A percentile compares a stretch with the other conserved stretches of the same genome.
Conservation (phyloP, 805 yeast species). For the Candida stauntonica region DNA sequence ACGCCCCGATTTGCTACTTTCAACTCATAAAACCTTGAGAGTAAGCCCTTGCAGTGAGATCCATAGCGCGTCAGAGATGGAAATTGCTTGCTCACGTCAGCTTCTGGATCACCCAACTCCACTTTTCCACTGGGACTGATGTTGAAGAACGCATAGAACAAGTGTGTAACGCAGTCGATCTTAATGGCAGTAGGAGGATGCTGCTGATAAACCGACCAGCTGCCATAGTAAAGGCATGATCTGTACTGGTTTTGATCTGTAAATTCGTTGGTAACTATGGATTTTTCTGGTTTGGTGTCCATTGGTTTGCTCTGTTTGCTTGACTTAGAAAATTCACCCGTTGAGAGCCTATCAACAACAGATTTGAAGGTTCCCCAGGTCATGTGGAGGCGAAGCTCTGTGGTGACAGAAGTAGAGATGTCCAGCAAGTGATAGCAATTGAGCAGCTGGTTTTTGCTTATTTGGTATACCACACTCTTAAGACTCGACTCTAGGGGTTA, state of each 20-base stretch:
- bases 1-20: conserved; percentile 40
- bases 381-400: no score
- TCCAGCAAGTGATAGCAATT: not conserved
- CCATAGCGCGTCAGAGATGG: conserved; percentile 16
- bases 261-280: not conserved
- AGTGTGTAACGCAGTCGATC: conserved; percentile 49
- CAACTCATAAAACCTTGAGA: conserved; percentile 42
- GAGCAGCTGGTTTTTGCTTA: no score
- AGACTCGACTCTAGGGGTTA: no score
- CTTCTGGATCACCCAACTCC: conserved; percentile 50
- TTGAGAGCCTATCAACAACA: no score
- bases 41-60: conserved; percentile 38
- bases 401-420: no score
- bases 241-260: conserved; percentile 1
- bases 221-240: conserved; percentile 43
- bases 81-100: conserved; percentile 47
- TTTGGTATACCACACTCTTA: no score
- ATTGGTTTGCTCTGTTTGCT: no score
- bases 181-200: conserved; percentile 65
- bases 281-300: no score
- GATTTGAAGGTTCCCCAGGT: conserved; percentile 1
- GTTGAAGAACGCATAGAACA: conserved; percentile 74
- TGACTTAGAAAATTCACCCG: no score
- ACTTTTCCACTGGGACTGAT: conserved; percentile 27
- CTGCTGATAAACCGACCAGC: conserved; percentile 63